These are phyloP conservation scores for Moniliophthora roreri DNA, from an alignment of 1,284 basidiomycete species.

Conservation along the genomic window DNA sequence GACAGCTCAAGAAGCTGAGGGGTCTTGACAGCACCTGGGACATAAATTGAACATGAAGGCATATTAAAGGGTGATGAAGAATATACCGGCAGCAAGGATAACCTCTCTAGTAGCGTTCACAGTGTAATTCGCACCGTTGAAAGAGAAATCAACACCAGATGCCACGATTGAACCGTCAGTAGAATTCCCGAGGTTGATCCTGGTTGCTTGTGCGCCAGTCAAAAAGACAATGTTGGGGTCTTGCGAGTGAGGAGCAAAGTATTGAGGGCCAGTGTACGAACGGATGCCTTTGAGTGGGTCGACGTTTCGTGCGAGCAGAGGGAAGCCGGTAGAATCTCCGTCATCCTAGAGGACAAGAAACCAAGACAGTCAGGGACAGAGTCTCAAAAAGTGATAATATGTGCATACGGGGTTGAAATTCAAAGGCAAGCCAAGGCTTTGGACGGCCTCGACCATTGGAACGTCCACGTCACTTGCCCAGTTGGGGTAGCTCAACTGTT, in stretches of 20 bases:
- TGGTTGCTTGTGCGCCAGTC: conserved; percentile 5
- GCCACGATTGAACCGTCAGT: conserved; percentile 9
- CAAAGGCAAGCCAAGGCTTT: background rate
- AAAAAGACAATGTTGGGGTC: no score
- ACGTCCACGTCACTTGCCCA: background rate
- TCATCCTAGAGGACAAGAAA: background rate
- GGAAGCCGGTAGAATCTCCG: background rate
- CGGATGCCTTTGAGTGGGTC: background rate
- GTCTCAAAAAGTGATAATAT: no score
- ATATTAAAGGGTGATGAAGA: background rate
- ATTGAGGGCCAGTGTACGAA: background rate
- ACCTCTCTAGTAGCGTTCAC: conserved; percentile 34
- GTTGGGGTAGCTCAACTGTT: background rate
- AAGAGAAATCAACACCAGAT: conserved; percentile 20
- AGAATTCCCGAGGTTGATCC: conserved; percentile 11
- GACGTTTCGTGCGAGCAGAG: background rate
- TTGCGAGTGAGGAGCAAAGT: background rate
- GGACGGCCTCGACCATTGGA: background rate
- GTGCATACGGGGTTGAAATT: background rate
- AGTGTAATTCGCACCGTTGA: conserved; percentile 20
- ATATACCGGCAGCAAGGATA: conserved; percentile 34
- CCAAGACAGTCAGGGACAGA: no score
- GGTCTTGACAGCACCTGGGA: conserved; percentile 29
- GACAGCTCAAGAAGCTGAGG: conserved; percentile 33
- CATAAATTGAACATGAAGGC: background rate